Conservation (phyloP, 1,284 basidiomycete genomes). For the Psilocybe mexicana region DNA sequence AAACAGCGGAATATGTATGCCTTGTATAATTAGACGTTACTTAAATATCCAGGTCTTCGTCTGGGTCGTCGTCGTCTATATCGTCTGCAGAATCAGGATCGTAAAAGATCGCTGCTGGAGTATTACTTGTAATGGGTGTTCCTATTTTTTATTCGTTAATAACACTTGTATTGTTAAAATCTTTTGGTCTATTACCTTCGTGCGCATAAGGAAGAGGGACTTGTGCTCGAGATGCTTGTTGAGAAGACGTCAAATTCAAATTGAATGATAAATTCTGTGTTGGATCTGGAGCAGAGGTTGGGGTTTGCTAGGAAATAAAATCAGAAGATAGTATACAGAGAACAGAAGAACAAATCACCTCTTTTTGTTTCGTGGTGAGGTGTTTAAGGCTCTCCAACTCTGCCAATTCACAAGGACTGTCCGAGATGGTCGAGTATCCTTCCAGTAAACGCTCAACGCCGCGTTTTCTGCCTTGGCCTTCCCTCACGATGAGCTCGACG, state of each 20-base stretch:
- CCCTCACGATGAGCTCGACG: conserved; percentile 63
- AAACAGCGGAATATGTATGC: neutral
- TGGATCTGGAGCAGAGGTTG: conserved; percentile 43
- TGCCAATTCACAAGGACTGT: conserved; percentile 45
- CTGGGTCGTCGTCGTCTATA: conserved; percentile 87
- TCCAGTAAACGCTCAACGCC: conserved; percentile 63
- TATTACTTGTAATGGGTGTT: conserved; percentile 17
- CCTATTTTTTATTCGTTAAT: conserved; percentile 17
- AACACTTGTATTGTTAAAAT: neutral
- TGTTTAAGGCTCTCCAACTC: conserved; percentile 49
- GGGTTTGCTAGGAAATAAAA: conserved; percentile 6
- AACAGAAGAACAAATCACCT: conserved; percentile 40
- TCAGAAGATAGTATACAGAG: neutral
- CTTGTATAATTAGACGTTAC: conserved; percentile 2
- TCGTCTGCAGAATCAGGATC: conserved; percentile 89
- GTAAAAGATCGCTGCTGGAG: conserved; percentile 48
- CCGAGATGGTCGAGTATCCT: conserved; percentile 50
- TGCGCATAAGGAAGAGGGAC: conserved; percentile 89
- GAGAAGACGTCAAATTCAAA: conserved; percentile 80
- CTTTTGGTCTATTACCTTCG: conserved; percentile 51
- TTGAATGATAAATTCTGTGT: conserved; percentile 82
- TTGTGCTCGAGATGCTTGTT: conserved; percentile 73
- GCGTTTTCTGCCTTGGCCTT: conserved; percentile 43
- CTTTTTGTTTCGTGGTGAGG: conserved; percentile 45
- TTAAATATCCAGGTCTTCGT: conserved; percentile 85